Conservation (phyloP, 768 basidiomycete species). For the Coprinopsis sp. region DNA sequence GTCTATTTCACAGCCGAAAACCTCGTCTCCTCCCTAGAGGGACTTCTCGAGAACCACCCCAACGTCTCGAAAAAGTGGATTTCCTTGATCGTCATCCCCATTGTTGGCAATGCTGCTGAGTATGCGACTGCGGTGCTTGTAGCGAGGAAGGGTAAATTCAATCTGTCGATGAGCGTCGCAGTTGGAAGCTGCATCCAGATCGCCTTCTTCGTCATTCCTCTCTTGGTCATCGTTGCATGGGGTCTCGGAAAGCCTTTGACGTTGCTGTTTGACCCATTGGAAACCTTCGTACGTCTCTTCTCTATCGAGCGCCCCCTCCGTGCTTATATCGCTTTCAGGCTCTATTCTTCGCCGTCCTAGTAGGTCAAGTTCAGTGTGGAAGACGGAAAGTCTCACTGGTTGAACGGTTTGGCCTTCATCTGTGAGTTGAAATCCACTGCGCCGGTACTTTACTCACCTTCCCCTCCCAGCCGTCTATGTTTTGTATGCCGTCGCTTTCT, state of each 20-base stretch:
- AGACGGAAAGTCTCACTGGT: conserved; percentile 46
- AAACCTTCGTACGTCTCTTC: conserved; percentile 29
- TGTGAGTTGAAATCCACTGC: too few species aligned
- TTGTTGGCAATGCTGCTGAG: conserved; percentile 39
- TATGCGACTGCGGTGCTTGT: conserved; percentile 39
- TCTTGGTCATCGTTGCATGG: conserved; percentile 36
- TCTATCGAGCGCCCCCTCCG: not conserved
- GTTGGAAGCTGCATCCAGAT: conserved; percentile 42
- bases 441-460: too few species aligned
- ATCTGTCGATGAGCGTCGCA: conserved; percentile 39
- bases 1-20: conserved; percentile 40
- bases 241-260: conserved; percentile 37
- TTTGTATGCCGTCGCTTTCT: conserved; percentile 34
- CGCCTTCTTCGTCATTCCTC: conserved; percentile 37
- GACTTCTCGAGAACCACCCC: conserved; percentile 32
- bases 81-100: conserved; percentile 40
- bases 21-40: conserved; percentile 37
- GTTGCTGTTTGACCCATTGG: conserved; percentile 35
- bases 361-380: conserved; percentile 43
- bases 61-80: conserved; percentile 41
- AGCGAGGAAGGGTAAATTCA: conserved; percentile 38
- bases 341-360: conserved; percentile 35
- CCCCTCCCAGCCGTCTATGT: conserved; percentile 26
- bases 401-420: conserved; percentile 37
- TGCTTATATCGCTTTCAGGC: conserved; percentile 17